Conservation (phyloP, 2,329 filamentous ascomycete species). For the Exophiala sideris region DNA sequence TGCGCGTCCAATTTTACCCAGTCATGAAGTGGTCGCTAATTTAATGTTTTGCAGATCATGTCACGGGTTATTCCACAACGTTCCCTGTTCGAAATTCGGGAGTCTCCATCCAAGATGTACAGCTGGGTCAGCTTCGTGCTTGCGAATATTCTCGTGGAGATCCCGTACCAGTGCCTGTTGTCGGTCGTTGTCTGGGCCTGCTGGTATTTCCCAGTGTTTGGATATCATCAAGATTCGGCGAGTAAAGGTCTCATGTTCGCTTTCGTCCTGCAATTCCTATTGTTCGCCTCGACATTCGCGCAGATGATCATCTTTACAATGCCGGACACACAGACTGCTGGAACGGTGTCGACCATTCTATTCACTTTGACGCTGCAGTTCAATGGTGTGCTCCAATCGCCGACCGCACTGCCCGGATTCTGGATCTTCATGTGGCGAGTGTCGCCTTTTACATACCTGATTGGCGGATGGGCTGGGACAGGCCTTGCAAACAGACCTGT, state of each 20-base stretch:
- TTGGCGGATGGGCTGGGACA: slow-evolving; percentile 66
- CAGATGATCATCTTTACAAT: slow-evolving; percentile 78
- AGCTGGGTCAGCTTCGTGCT: slow-evolving; percentile 70
- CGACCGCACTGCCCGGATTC: slow-evolving; percentile 59
- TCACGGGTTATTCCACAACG: slow-evolving; percentile 68
- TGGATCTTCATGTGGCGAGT: slow-evolving; percentile 80
- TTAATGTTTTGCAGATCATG: slow-evolving; percentile 49
- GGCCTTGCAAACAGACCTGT: slow-evolving; percentile 66
- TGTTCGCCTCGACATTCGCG: slow-evolving; percentile 68
- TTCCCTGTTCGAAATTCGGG: slow-evolving; percentile 63
- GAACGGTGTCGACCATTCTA: slow-evolving; percentile 70
- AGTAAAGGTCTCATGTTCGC: slow-evolving; percentile 44
- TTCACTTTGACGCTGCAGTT: slow-evolving; percentile 73
- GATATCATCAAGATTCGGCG: slow-evolving; percentile 54
- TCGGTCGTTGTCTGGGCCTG: slow-evolving; percentile 65
- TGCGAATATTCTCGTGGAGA: slow-evolving; percentile 65
- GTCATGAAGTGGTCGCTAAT: slow-evolving; percentile 44
- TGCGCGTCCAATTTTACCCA: slow-evolving; percentile 39
- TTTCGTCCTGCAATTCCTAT: slow-evolving; percentile 70
- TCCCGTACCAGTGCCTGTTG: slow-evolving; percentile 63
- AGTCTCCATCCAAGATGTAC: slow-evolving; percentile 69
- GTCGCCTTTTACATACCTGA: slow-evolving; percentile 77
- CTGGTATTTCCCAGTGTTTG: slow-evolving; percentile 70
- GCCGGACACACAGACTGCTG: slow-evolving; percentile 62
- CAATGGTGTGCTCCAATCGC: slow-evolving; percentile 66